Percentiles rank a stretch among this genome's conserved stretches.
Evolutionary conservation across 495 filamentous ascomycete species (phyloP).

Genomic region (Lichenothelia convexa): DNA sequence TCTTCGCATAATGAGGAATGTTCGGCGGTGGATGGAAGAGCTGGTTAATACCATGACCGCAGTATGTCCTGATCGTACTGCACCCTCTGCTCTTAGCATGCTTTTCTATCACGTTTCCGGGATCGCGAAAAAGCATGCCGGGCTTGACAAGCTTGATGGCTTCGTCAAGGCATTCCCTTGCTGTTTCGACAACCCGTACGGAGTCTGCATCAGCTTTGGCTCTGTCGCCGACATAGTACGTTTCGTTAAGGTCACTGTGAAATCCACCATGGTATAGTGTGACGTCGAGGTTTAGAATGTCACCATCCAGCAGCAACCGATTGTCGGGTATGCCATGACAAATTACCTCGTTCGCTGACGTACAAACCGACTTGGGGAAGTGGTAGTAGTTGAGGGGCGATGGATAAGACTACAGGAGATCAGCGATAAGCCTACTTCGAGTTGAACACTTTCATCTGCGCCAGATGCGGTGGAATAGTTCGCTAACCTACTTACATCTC

Average conservation of each 20-base stretch:
- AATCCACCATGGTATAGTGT: slow-evolving; percentile 26
- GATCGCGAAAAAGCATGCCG: slow-evolving; percentile 23
- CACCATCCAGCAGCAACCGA: slow-evolving; percentile 21
- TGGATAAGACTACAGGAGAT: slow-evolving; percentile 60
- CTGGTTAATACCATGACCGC: slow-evolving; percentile 26
- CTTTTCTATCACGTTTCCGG: slow-evolving; percentile 25
- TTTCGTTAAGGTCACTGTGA: slow-evolving; percentile 27
- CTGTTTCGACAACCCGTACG: slow-evolving; percentile 23
- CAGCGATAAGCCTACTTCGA: neutral
- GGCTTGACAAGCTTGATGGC: slow-evolving; percentile 26
- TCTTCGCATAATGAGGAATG: slow-evolving; percentile 29
- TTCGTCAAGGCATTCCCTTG: slow-evolving; percentile 22
- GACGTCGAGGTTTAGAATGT: slow-evolving; percentile 28
- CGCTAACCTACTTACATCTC: slow-evolving; percentile 43
- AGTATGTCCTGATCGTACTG: slow-evolving; percentile 24
- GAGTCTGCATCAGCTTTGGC: slow-evolving; percentile 21
- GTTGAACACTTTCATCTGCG: neutral
- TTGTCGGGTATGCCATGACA: slow-evolving; percentile 28
- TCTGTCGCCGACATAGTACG: slow-evolving; percentile 24
- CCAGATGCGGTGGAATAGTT: too few relatives aligned
- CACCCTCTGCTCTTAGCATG: slow-evolving; percentile 20
- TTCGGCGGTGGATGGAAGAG: slow-evolving; percentile 25
- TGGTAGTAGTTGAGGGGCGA: slow-evolving; percentile 90
- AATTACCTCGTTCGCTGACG: slow-evolving; percentile 89
- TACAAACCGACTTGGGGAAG: slow-evolving; percentile 97